Evolutionary conservation across 768 basidiomycete species (phyloP), one percentile per base, ranked within the genome.

Genomic region (Daedaleopsis sinensis): DNA sequence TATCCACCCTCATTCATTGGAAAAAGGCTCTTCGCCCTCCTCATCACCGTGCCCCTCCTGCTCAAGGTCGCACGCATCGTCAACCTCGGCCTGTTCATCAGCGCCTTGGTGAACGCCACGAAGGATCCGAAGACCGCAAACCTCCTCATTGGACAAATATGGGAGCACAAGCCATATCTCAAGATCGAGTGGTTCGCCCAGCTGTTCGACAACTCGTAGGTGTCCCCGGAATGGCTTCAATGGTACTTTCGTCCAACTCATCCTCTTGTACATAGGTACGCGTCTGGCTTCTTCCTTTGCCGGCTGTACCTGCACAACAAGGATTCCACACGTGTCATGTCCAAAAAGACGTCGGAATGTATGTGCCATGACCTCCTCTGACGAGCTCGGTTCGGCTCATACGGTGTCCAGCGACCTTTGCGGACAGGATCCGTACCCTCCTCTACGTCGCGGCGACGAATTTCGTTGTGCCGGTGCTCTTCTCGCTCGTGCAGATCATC

Each of bases 391-490:
- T 7, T 32, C 27, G 7, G 27, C 27, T 32, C 4, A 32, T 32
- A 32, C 27, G 27, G 7, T 32, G 27, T 76, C 43, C 68, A 55
- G 1, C 74, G 72, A 54, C 64, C 72, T 47, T 50, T 72, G 54
- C 71, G 16, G 56, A 64, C 2, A 70, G 69, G 18, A 39, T 77
- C 38, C 70, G 67, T 18, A 68, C 64, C 16, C 60, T 78, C 15
- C 76, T 78, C 64, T 67, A 68, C 23, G 73, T 79, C 56, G 72
- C 76, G 0, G 54, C 72, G 16, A 69, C 73, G 1, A 78, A 76
- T 57, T 79, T 78, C 64, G 69, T 78, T 42, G 74, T 78, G 61
- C 78, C 77, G 12, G 68, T 70, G 27, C 54, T 77, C 36, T 68
- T 78, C 62, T 70, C 68, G 59, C 61, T 78, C 35, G 71, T 68